These are phyloP conservation scores for Albizia julibrissin DNA, from an alignment of 306 rosid genomes.

Conservation along the genomic window DNA sequence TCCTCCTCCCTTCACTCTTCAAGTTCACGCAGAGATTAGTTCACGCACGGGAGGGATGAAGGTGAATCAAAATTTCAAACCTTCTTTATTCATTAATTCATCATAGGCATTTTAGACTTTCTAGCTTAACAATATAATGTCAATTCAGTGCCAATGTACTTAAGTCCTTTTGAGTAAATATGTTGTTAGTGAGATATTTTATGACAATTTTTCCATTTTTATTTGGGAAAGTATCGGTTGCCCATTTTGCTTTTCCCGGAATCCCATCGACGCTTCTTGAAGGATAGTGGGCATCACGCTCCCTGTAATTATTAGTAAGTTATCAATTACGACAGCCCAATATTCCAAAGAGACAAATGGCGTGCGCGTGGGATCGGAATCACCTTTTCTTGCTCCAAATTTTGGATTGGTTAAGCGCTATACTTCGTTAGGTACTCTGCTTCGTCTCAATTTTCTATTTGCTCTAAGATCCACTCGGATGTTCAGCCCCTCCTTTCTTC, in stretches of 20 bases:
- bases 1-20: too few relatives aligned
- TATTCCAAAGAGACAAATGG: neutral
- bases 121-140: too few relatives aligned
- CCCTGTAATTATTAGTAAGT: neutral
- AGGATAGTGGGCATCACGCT: neutral
- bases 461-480: neutral
- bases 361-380: conserved; percentile 11
- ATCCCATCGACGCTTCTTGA: neutral
- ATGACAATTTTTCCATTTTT: too few relatives aligned
- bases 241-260: conserved; percentile 22
- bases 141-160: too few relatives aligned
- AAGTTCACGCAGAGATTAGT: too few relatives aligned
- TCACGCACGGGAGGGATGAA: too few relatives aligned
- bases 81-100: too few relatives aligned
- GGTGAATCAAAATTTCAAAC: too few relatives aligned
- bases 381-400: neutral
- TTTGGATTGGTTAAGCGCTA: conserved; percentile 6
- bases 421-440: neutral
- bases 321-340: neutral
- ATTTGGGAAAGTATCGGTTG: neutral
- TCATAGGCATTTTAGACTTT: too few relatives aligned
- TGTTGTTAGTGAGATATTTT: too few relatives aligned
- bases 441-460: neutral
- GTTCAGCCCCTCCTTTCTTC: neutral
- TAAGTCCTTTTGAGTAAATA: too few relatives aligned